Conservation (phyloP, 164 flowering plant species). For the Magnolia sinica region DNA sequence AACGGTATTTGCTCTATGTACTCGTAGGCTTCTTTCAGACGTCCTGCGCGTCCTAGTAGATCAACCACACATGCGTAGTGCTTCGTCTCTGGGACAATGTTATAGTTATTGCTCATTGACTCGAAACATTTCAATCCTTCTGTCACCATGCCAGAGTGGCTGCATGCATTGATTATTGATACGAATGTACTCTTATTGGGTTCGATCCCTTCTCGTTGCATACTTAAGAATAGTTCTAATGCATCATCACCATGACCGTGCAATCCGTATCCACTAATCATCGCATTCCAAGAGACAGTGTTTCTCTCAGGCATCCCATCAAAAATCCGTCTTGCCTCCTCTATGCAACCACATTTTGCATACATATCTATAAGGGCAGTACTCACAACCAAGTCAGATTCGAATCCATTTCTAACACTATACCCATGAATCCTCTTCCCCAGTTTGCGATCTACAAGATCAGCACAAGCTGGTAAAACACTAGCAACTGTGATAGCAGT, state of each 20-base stretch:
- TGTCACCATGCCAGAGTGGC: conserved; percentile 12
- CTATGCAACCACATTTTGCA: conserved; percentile 60
- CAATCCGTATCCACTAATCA: conserved; percentile 9
- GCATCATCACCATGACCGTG: conserved; percentile 11
- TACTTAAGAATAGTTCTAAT: conserved; percentile 1
- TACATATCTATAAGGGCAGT: conserved; percentile 83
- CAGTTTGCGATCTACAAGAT: conserved; percentile 4
- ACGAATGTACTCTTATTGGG: conserved; percentile 16
- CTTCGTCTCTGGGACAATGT: conserved; percentile 8
- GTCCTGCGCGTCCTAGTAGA: conserved; percentile 11
- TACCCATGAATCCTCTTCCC: conserved; percentile 12
- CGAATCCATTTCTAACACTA: not conserved
- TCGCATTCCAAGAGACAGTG: conserved; percentile 11
- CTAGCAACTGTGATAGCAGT: conserved; percentile 7
- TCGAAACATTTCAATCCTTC: conserved; percentile 11
- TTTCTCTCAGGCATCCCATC: conserved; percentile 10
- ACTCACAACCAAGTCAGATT: conserved; percentile 8
- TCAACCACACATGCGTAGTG: conserved; percentile 17
- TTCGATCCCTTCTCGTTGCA: conserved; percentile 6
- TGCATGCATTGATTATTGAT: conserved; percentile 11
- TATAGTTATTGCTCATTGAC: not conserved
- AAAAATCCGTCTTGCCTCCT: conserved; percentile 4
- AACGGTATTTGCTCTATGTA: conserved; percentile 10
- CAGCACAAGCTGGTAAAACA: conserved; percentile 10
- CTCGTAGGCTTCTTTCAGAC: conserved; percentile 9